Percentiles rank a stretch among this genome's conserved stretches.
phyloP scores from a whole-genome alignment of 2,329 filamentous ascomycete genomes.

The Nannizziopsis arthrosporioides region DNA sequence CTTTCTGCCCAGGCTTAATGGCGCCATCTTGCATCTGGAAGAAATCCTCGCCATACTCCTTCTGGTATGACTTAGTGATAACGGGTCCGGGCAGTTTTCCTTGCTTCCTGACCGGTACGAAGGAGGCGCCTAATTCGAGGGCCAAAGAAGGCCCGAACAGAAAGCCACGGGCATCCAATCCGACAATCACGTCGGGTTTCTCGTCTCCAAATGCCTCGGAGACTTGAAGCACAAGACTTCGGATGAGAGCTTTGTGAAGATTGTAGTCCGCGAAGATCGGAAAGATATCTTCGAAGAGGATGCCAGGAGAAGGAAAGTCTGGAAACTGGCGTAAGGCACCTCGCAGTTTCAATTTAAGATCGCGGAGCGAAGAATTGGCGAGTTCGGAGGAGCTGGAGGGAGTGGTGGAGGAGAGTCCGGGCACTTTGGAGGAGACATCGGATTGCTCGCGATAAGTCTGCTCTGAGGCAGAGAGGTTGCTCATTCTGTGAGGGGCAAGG shows the following conservation, averaged over 20 bases:
- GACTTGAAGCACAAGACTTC: slow-evolving; percentile 75
- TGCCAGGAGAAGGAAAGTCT: slow-evolving; percentile 84
- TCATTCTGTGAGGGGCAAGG: slow-evolving; percentile 27
- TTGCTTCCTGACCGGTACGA: slow-evolving; percentile 87
- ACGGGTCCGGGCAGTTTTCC: slow-evolving; percentile 90
- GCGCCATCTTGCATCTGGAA: slow-evolving; percentile 92
- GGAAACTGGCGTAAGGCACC: slow-evolving; percentile 69
- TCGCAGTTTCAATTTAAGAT: slow-evolving; percentile 57
- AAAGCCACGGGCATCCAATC: slow-evolving; percentile 87
- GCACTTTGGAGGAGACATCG: slow-evolving; percentile 31
- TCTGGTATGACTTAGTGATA: slow-evolving; percentile 74
- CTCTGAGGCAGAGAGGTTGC: slow-evolving; percentile 23
- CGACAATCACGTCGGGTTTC: slow-evolving; percentile 80
- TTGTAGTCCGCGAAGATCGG: slow-evolving; percentile 74
- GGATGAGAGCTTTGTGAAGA: slow-evolving; percentile 65
- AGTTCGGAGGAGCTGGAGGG: slow-evolving; percentile 43
- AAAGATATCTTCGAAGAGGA: slow-evolving; percentile 96
- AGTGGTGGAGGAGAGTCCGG: slow-evolving; percentile 36
- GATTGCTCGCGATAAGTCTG: slow-evolving; percentile 19
- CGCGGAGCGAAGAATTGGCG: slow-evolving; percentile 26
- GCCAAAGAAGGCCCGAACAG: slow-evolving; percentile 87
- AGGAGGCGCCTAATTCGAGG: slow-evolving; percentile 66
- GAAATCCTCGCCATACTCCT: slow-evolving; percentile 90
- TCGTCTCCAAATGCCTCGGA: slow-evolving; percentile 47
- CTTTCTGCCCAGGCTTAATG: slow-evolving; percentile 74